These are phyloP conservation scores for Trichoderma sp. DNA, from an alignment of 2,329 filamentous ascomycete genomes.

Conservation along the genomic window DNA sequence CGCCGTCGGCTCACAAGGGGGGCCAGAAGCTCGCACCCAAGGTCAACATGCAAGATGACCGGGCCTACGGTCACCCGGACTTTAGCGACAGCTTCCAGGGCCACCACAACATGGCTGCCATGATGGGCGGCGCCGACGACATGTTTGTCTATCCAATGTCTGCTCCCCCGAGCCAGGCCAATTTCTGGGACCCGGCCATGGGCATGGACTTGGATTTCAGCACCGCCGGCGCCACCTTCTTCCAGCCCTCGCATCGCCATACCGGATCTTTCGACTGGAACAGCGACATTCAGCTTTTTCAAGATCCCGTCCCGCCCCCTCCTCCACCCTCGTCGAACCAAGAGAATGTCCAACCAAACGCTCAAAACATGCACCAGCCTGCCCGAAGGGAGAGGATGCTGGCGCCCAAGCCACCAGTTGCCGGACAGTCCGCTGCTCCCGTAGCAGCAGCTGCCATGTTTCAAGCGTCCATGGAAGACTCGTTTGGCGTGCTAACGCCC, in stretches of 20 bases:
- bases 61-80: slow-evolving; percentile 51
- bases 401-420: slow-evolving; percentile 49
- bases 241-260: slow-evolving; percentile 43
- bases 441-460: slow-evolving; percentile 34
- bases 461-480: slow-evolving; percentile 45
- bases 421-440: slow-evolving; percentile 23
- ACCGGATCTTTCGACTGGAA: slow-evolving; percentile 57
- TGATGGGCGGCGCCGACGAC: slow-evolving; percentile 48
- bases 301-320: slow-evolving; percentile 37
- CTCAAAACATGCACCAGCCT: slow-evolving; percentile 24
- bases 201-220: slow-evolving; percentile 60
- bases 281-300: slow-evolving; percentile 53
- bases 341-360: slow-evolving; percentile 32
- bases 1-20: slow-evolving; percentile 55
- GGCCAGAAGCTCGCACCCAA: slow-evolving; percentile 54
- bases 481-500: slow-evolving; percentile 48
- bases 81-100: slow-evolving; percentile 48
- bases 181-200: slow-evolving; percentile 59
- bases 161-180: slow-evolving; percentile 50
- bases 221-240: slow-evolving; percentile 42
- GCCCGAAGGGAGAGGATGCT: slow-evolving; percentile 44
- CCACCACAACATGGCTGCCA: slow-evolving; percentile 44
- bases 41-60: slow-evolving; percentile 57
- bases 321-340: slow-evolving; percentile 34
- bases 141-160: slow-evolving; percentile 60